A percentile compares a stretch with the other conserved stretches of the same genome.
phyloP scores from a whole-genome alignment of 2,329 filamentous ascomycete genomes.

The Lecanicillium sp. region DNA sequence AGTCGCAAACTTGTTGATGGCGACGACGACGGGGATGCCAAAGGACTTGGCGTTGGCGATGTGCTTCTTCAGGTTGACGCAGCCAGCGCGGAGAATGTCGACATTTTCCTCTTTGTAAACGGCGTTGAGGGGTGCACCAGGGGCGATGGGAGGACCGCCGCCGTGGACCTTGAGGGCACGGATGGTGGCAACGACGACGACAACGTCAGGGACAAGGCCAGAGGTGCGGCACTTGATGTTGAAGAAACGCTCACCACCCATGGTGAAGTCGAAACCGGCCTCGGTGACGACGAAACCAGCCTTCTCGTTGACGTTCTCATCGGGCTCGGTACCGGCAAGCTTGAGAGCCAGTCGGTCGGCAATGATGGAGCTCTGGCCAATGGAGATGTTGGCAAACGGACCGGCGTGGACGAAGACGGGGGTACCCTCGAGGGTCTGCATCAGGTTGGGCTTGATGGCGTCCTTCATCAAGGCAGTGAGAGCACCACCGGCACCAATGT shows the following conservation, averaged over 20 bases:
- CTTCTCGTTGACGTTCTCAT: conserved; percentile 77
- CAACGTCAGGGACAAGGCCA: conserved; percentile 84
- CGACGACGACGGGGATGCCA: conserved; percentile 89
- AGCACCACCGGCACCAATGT: conserved; percentile 87
- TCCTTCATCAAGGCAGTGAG: conserved; percentile 95
- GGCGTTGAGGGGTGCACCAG: conserved; percentile 76
- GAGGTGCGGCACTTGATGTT: conserved; percentile 99
- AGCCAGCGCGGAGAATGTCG: conserved; percentile 82
- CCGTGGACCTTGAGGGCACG: conserved; percentile 96
- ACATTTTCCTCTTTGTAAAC: conserved; percentile 93
- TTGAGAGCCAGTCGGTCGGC: conserved; percentile 95
- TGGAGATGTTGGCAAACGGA: conserved; percentile 97
- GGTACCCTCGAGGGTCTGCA: conserved; percentile 96
- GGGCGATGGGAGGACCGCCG: conserved; percentile 86
- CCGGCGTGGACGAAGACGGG: conserved; percentile 97
- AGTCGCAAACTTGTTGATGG: conserved; percentile 93
- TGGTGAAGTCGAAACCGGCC: conserved; percentile 98
- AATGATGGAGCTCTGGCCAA: conserved; percentile 91
- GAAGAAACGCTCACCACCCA: conserved; percentile 99
- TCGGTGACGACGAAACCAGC: conserved; percentile 93
- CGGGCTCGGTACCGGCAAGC: conserved; percentile 86
- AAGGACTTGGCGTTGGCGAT: conserved; percentile 85
- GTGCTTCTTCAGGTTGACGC: conserved; percentile 92
- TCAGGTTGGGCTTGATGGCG: conserved; percentile 96
- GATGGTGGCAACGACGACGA: conserved; percentile 92